Evolutionary conservation across 1,284 basidiomycete species (phyloP), one percentile per base, ranked within the genome.

Genomic region (Albatrellus sp.): DNA sequence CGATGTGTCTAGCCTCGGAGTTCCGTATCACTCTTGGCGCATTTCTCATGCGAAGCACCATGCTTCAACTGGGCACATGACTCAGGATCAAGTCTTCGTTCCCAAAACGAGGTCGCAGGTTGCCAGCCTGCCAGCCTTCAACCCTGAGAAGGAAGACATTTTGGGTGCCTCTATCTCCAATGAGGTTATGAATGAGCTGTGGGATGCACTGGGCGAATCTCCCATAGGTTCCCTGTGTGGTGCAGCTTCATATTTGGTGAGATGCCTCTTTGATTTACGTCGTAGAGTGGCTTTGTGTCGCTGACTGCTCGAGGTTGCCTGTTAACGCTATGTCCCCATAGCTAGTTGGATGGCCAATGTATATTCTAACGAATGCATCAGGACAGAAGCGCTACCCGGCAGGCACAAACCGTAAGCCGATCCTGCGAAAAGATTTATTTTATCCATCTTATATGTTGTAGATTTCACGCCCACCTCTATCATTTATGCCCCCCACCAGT

Each of bases 21-120:
- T 98, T 12, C 94, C 96, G 9, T 98, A 93, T 68, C 93, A 98
- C 63, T 90, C 91, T 17, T 98, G 96, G 96, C 77, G 92, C 51
- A 93, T 98, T 62, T 89, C 86, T 3, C 94, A 98, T 63, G 91
- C 80, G 32, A 92, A 92, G 62, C 94, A 98, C 65, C 94, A 98
- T 65, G 96, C 96, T 31, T 84, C 87, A 7, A 98, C 93, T 12
- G 89, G 77, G 32, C 93, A 98, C 66, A 77, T 97, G 73, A 91
- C 87, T 42, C 83, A 94, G 54, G 94, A 98, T 58, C 92, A 99
- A 62, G 96, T 98, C 51, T 97, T 90, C 56, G 91, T 98, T 5
- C 96, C 96, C 45, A 71, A 77, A 51, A 96, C 94, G 28, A 85
- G 92, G 35, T 79, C 80, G 11, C 71, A 91, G 48, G 60, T 75